Evolutionary conservation across 2,329 filamentous ascomycete species (phyloP).

Genomic region (Sporothrix curviconia): DNA sequence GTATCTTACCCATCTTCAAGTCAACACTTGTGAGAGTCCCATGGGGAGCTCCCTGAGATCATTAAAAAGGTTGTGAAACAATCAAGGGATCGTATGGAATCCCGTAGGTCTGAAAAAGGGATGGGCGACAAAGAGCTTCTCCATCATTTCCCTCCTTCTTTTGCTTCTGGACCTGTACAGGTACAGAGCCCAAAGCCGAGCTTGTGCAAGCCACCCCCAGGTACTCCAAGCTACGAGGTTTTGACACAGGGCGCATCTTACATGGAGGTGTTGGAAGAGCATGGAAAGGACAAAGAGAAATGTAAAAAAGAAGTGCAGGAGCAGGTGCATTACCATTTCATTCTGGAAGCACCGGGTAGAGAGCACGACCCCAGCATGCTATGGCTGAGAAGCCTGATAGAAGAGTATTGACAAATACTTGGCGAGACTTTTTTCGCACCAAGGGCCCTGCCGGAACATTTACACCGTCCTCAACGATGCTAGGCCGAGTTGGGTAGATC

Average conservation of each 20-base stretch:
- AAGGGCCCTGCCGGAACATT: background rate
- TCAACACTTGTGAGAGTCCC: background rate
- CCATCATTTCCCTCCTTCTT: too few species aligned
- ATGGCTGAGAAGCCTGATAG: too few species aligned
- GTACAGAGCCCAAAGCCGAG: too few species aligned
- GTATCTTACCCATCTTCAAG: too few species aligned
- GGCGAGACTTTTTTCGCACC: background rate
- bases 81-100: background rate
- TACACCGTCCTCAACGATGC: background rate
- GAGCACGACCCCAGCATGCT: too few species aligned
- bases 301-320: background rate
- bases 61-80: background rate
- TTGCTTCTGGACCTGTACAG: too few species aligned
- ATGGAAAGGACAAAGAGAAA: background rate
- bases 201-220: background rate
- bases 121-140: background rate
- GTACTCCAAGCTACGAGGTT: too few species aligned
- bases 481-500: background rate
- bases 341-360: conserved; percentile 4
- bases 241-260: too few species aligned
- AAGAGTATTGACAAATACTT: too few species aligned
- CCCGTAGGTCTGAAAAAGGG: background rate
- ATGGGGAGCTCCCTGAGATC: background rate
- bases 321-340: conserved; percentile 1
- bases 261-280: background rate